Evolutionary conservation across 75 land plant species (phyloP), one percentile per base, ranked within the genome.

Genomic region (Isoetes taiwanensis): DNA sequence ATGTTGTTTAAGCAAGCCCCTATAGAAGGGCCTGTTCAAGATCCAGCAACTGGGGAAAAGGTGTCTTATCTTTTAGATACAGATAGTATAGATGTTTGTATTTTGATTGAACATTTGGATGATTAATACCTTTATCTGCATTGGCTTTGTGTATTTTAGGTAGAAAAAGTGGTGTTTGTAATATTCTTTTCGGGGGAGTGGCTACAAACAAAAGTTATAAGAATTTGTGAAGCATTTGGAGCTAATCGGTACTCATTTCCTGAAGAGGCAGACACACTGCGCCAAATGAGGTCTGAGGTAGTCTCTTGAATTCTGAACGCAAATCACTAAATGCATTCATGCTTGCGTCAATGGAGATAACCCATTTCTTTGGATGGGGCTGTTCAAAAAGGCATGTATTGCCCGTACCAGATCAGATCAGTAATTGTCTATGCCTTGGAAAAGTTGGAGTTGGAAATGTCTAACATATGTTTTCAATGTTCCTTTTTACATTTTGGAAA

Each of bases 241-340:
- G 98, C 98, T 67, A 93, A 74, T 67, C 83, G 96, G 39, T 93
- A 93, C 69, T 86, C 98, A 30, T 81, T 86, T 71, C 95, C 95
- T 32, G 98, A 93, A 43, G 95, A 87, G 28, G 56, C 64, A 11
- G 71, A 61, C 33, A 76, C 77, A 41, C 89, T 77, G 61, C 74
- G 81, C 62, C 94, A 87, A 76, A 71, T 86, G 57, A 83, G 74
- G 58, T 41, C 54, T 43, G 94, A 91, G 80, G 98, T 91, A 70
- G 58, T 54, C 37, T 21, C 16, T 16, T 32, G 33, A 11, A 17
- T 25, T 34, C 24, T 19, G 21, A 23, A 21, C 20, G n/a, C n/a
- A n/a, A n/a, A n/a, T n/a, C n/a, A n/a, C n/a, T n/a, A n/a, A n/a
- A n/a, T n/a, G n/a, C n/a, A n/a, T n/a, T n/a, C n/a, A n/a, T n/a